phyloP scores from a whole-genome alignment of 1,284 basidiomycete species.

The Sphagnurus paluster region DNA sequence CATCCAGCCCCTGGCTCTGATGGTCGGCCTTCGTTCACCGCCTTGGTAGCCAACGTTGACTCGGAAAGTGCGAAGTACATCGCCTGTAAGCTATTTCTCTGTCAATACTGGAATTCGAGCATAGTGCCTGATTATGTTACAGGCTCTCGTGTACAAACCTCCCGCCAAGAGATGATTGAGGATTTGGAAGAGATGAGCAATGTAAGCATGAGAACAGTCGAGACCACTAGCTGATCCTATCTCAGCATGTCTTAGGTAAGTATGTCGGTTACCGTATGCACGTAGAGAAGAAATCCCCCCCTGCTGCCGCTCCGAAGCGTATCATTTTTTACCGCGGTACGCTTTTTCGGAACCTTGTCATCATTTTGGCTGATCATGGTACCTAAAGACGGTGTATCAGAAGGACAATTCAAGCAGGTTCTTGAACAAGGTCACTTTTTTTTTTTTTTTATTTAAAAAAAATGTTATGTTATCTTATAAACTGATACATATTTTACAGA shows the following conservation, averaged over 20 bases:
- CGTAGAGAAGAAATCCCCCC: slow-evolving; percentile 50
- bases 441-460: background rate
- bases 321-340: slow-evolving; percentile 75
- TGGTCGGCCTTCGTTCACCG: slow-evolving; percentile 73
- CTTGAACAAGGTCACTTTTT: slow-evolving; percentile 50
- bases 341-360: slow-evolving; percentile 13
- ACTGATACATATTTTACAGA: slow-evolving; percentile 36
- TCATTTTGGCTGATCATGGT: background rate
- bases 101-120: background rate
- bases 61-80: slow-evolving; percentile 58
- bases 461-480: background rate
- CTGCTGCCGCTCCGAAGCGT: slow-evolving; percentile 51
- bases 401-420: slow-evolving; percentile 76
- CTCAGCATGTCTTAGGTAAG: slow-evolving; percentile 49
- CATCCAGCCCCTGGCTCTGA: slow-evolving; percentile 75
- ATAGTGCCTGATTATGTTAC: slow-evolving; percentile 14
- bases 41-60: slow-evolving; percentile 75
- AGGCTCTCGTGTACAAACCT: slow-evolving; percentile 63
- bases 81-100: slow-evolving; percentile 32
- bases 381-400: slow-evolving; percentile 69
- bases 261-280: slow-evolving; percentile 54
- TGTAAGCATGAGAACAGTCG: slow-evolving; percentile 29
- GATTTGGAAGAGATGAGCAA: slow-evolving; percentile 64
- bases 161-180: slow-evolving; percentile 73
- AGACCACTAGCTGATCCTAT: slow-evolving; percentile 1